Percentiles rank a stretch among this genome's conserved stretches.
phyloP scores from a whole-genome alignment of 495 filamentous ascomycete genomes.

The Venustampulla echinocandica region DNA sequence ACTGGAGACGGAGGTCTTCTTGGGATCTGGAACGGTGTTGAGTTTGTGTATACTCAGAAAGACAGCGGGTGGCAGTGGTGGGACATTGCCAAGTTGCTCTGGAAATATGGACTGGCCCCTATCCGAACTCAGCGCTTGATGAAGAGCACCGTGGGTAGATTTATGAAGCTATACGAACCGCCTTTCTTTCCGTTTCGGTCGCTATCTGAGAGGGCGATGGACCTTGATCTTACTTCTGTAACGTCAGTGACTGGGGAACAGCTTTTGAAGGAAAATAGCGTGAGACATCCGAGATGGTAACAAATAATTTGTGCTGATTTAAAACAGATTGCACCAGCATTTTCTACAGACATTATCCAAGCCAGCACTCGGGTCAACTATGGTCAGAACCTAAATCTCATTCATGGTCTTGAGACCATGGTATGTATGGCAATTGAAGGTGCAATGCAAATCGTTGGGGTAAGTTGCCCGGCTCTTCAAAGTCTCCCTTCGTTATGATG shows the following conservation, averaged over 20 bases:
- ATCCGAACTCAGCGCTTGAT: constrained; percentile 65
- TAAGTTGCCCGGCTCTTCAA: no score
- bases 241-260: constrained; percentile 64
- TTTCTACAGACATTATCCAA: constrained; percentile 80
- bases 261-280: constrained; percentile 57
- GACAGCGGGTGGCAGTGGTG: constrained; percentile 59
- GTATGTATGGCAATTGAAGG: constrained; percentile 89
- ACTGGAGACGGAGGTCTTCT: constrained; percentile 37
- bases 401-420: constrained; percentile 89
- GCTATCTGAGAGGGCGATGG: constrained; percentile 53
- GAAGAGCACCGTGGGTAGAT: constrained; percentile 59
- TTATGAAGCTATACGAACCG: constrained; percentile 71
- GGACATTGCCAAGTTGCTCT: constrained; percentile 68
- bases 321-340: constrained; percentile 48
- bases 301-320: background rate
- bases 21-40: constrained; percentile 78
- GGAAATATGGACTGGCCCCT: constrained; percentile 78
- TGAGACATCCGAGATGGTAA: constrained; percentile 19
- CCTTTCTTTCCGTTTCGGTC: constrained; percentile 79
- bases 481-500: no score
- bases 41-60: constrained; percentile 60
- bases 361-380: constrained; percentile 93
- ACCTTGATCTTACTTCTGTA: constrained; percentile 53
- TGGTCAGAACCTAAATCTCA: constrained; percentile 72
- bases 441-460: constrained; percentile 67